These are phyloP conservation scores for Tolypocladium nubicola DNA, from an alignment of 2,329 filamentous ascomycete genomes.

Conservation along the genomic window DNA sequence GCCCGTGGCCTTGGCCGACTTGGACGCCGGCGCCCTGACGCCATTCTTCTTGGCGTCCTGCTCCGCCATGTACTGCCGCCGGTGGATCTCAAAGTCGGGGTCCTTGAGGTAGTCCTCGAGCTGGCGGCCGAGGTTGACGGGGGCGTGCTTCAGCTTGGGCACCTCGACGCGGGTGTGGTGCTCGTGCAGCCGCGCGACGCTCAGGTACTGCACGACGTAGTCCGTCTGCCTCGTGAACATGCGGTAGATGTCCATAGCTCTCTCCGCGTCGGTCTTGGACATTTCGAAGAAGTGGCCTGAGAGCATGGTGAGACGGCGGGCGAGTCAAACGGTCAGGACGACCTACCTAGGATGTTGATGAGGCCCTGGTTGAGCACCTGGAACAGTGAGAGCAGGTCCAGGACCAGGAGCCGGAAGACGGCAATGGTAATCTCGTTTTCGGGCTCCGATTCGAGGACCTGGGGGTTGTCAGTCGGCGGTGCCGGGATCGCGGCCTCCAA, in stretches of 20 bases:
- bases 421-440: slow-evolving; percentile 96
- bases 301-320: slow-evolving; percentile 9
- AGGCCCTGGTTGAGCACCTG: slow-evolving; percentile 94
- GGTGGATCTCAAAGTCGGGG: slow-evolving; percentile 87
- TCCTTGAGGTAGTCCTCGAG: slow-evolving; percentile 93
- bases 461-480: slow-evolving; percentile 1
- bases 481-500: background rate
- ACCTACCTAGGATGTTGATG: slow-evolving; percentile 86
- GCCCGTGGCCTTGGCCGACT: slow-evolving; percentile 23
- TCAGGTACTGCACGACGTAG: slow-evolving; percentile 80
- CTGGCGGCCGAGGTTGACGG: slow-evolving; percentile 78
- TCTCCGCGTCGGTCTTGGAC: slow-evolving; percentile 86
- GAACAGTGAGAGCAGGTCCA: slow-evolving; percentile 83
- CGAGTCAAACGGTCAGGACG: slow-evolving; percentile 3
- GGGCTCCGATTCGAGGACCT: slow-evolving; percentile 78
- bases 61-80: slow-evolving; percentile 83
- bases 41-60: slow-evolving; percentile 59
- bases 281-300: slow-evolving; percentile 96
- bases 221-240: slow-evolving; percentile 88
- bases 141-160: slow-evolving; percentile 93
- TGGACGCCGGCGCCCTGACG: slow-evolving; percentile 19
- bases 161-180: slow-evolving; percentile 88
- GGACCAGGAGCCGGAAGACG: slow-evolving; percentile 80
- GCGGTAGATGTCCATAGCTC: slow-evolving; percentile 85
- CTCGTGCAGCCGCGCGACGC: slow-evolving; percentile 80